A percentile compares a stretch with the other conserved stretches of the same genome.
Evolutionary conservation across 2,329 filamentous ascomycete species (phyloP).

Genomic region (Chaetomium sp.): DNA sequence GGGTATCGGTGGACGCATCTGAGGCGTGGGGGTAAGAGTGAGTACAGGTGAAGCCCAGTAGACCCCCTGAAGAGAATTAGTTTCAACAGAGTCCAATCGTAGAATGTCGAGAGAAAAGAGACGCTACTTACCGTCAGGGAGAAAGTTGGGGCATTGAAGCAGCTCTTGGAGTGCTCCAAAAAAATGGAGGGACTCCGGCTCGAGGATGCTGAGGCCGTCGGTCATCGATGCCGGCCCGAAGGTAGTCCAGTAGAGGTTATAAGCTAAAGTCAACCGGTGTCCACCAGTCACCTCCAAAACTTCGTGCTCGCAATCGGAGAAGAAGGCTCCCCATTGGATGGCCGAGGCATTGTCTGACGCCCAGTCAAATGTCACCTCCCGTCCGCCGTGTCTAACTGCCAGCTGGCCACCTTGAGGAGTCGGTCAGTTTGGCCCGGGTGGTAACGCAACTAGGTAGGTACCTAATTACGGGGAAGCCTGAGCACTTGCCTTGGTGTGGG

Average conservation of each 20-base stretch:
- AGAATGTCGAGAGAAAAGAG: neutral
- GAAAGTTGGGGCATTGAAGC: neutral
- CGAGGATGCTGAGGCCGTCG: neutral
- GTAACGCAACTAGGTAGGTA: too few relatives aligned
- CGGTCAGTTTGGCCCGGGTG: neutral
- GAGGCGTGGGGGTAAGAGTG: neutral
- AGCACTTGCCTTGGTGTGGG: neutral
- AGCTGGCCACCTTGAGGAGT: neutral
- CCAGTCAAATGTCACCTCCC: neutral
- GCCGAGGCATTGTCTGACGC: neutral
- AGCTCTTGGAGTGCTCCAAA: neutral
- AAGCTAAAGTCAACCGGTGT: neutral
- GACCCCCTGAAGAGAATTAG: neutral
- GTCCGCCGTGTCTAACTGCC: neutral
- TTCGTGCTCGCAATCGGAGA: conserved; percentile 1
- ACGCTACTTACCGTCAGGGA: neutral
- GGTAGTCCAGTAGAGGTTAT: neutral
- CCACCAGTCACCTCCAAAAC: neutral
- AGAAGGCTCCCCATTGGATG: neutral
- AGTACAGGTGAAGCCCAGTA: neutral
- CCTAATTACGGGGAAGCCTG: too few relatives aligned
- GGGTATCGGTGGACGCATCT: neutral
- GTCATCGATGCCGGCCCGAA: neutral
- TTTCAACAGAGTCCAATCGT: neutral
- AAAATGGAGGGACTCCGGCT: neutral